phyloP scores from a whole-genome alignment of 257 asterid genomes.

The Solanum paucissectum region DNA sequence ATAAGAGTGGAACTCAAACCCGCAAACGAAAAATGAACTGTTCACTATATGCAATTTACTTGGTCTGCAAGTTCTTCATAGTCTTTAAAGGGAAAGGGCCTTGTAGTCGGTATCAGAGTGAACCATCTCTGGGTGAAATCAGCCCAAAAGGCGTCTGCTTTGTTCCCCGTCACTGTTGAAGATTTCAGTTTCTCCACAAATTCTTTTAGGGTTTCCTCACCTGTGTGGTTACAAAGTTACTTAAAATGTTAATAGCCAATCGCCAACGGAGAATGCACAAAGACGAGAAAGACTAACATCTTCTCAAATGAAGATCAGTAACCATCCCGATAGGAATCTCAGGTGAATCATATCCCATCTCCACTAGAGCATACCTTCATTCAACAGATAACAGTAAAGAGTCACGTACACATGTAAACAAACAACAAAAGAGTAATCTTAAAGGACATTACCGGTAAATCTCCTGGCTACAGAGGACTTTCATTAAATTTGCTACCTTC shows the following conservation, averaged over 20 bases:
- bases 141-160: constrained; percentile 32
- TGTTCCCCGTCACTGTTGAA: constrained; percentile 10
- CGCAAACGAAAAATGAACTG: background rate
- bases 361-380: constrained; percentile 81
- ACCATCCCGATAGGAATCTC: constrained; percentile 89
- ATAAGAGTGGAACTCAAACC: background rate
- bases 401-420: background rate
- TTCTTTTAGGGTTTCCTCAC: constrained; percentile 41
- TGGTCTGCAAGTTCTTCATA: constrained; percentile 57
- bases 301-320: constrained; percentile 42
- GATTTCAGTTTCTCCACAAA: constrained; percentile 22
- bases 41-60: constrained; percentile 23
- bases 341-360: constrained; percentile 64
- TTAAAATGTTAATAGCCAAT: background rate
- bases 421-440: background rate
- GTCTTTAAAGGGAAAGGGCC: constrained; percentile 48
- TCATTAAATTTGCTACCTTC: constrained; percentile 62
- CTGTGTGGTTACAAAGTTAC: constrained; percentile 15
- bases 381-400: background rate
- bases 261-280: background rate
- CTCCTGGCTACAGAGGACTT: constrained; percentile 71
- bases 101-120: constrained; percentile 62
- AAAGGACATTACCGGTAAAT: constrained; percentile 42
- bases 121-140: constrained; percentile 70
- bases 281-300: constrained; percentile 30